Conservation (phyloP, 2,329 filamentous ascomycete genomes). For the Cylindrodendrum hubeiense region DNA sequence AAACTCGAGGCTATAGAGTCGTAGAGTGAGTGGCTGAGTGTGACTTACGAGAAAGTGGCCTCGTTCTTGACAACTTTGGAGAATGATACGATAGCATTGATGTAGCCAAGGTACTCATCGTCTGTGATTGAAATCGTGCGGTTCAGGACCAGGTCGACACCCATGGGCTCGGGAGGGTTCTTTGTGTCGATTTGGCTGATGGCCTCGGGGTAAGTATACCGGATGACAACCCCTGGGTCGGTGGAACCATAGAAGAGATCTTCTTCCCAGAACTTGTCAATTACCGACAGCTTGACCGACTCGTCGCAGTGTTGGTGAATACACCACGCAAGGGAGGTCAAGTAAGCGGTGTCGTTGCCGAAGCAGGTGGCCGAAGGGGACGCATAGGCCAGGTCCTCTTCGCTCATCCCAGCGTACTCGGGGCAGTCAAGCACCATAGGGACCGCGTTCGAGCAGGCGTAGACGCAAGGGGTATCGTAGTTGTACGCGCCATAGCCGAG, state of each 20-base stretch:
- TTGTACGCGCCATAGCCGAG: constrained; percentile 33
- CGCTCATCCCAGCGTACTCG: constrained; percentile 34
- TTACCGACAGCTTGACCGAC: constrained; percentile 5
- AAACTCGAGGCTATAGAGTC: not conserved
- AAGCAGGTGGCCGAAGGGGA: constrained; percentile 34
- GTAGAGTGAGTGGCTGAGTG: not conserved
- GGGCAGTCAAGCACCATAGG: constrained; percentile 36
- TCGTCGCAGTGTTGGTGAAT: constrained; percentile 24
- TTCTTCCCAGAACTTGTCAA: constrained; percentile 35
- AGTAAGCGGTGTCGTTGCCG: constrained; percentile 26
- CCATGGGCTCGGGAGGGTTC: constrained; percentile 13
- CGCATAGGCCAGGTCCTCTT: constrained; percentile 26
- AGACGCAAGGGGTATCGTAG: constrained; percentile 25
- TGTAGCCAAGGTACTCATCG: constrained; percentile 16
- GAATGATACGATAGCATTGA: constrained; percentile 26
- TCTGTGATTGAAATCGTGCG: constrained; percentile 28
- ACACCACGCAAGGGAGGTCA: constrained; percentile 40
- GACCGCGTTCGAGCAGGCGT: constrained; percentile 31
- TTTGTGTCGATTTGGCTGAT: constrained; percentile 25
- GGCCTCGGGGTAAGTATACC: constrained; percentile 31
- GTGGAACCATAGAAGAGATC: constrained; percentile 29
- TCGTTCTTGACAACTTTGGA: constrained; percentile 20
- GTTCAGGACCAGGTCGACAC: constrained; percentile 11
- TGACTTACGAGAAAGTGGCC: constrained; percentile 36
- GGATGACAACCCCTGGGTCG: constrained; percentile 10